Percentiles rank a stretch among this genome's conserved stretches.
phyloP scores from a whole-genome alignment of 108 stramenopile genomes.

The Cyclotella kingstonii region DNA sequence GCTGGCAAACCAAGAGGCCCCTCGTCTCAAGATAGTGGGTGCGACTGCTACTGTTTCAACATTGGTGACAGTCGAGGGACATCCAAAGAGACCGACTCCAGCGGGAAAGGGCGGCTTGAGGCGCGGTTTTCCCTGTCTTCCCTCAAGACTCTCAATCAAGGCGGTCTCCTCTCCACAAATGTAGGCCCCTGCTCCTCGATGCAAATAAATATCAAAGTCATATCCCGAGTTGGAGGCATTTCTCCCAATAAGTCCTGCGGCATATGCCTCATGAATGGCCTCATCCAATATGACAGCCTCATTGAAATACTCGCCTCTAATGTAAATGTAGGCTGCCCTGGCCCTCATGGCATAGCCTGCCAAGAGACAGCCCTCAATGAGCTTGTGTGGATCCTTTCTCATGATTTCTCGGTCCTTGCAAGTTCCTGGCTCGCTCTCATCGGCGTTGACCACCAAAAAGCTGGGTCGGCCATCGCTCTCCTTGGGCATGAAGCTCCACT shows the following conservation, averaged over 20 bases:
- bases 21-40: constrained; percentile 97
- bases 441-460: constrained; percentile 99
- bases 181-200: constrained; percentile 99
- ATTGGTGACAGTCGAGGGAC: constrained; percentile 99
- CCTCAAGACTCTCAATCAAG: constrained; percentile 97
- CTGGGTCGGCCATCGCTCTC: constrained; percentile 96
- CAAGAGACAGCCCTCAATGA: constrained; percentile 98
- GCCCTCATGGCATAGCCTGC: constrained; percentile 99
- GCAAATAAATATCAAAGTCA: constrained; percentile 99
- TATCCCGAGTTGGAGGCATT: constrained; percentile 98
- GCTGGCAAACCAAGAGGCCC: constrained; percentile 95
- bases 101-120: constrained; percentile 99
- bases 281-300: constrained; percentile 99
- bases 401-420: constrained; percentile 99
- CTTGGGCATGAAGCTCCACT: constrained; percentile 99
- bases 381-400: constrained; percentile 99
- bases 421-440: constrained; percentile 99
- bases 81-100: constrained; percentile 97
- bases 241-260: constrained; percentile 93
- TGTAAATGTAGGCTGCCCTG: constrained; percentile 99
- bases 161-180: constrained; percentile 99
- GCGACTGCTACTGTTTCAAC: constrained; percentile 99
- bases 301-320: constrained; percentile 99
- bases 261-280: constrained; percentile 99
- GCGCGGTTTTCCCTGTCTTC: constrained; percentile 95